Conservation (phyloP, 169 alveolate species). For the Ichthyophthirius multifiliis region DNA sequence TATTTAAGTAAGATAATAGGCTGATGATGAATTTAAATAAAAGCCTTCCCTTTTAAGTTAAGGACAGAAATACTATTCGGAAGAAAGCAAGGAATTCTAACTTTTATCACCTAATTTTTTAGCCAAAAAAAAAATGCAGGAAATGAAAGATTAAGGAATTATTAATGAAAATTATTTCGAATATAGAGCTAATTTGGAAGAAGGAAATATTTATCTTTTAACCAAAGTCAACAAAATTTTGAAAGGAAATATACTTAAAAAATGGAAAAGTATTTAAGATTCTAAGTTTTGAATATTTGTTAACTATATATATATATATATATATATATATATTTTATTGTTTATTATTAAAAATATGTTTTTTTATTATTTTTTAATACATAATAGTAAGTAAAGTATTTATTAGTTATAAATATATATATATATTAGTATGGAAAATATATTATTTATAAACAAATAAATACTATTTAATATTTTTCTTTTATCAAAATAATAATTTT, state of each 20-base stretch:
- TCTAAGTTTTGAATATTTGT: conserved; percentile 4
- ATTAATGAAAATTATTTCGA: conserved; percentile 5
- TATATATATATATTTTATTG: too few relatives aligned
- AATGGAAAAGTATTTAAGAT: conserved; percentile 20
- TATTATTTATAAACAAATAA: too few relatives aligned
- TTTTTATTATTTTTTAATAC: too few relatives aligned
- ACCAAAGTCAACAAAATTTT: conserved; percentile 7
- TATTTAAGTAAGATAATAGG: conserved; percentile 19
- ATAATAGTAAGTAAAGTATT: too few relatives aligned
- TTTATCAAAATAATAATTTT: too few relatives aligned
- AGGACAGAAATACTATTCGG: conserved; percentile 31
- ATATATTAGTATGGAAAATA: too few relatives aligned
- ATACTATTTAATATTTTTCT: too few relatives aligned
- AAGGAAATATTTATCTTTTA: background rate
- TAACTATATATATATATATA: too few relatives aligned
- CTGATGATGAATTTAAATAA: conserved; percentile 29
- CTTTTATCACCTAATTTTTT: conserved; percentile 24
- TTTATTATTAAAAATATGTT: too few relatives aligned
- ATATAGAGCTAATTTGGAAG: conserved; percentile 15
- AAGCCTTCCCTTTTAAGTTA: conserved; percentile 24
- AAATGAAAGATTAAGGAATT: conserved; percentile 4
- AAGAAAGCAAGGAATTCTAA: conserved; percentile 36
- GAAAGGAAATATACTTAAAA: conserved; percentile 6
- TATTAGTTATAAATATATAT: too few relatives aligned
- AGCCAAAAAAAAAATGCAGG: conserved; percentile 6